Evolutionary conservation across 306 rosid species (phyloP), one percentile per base, ranked within the genome.

Genomic region (Medicago ruthenica): DNA sequence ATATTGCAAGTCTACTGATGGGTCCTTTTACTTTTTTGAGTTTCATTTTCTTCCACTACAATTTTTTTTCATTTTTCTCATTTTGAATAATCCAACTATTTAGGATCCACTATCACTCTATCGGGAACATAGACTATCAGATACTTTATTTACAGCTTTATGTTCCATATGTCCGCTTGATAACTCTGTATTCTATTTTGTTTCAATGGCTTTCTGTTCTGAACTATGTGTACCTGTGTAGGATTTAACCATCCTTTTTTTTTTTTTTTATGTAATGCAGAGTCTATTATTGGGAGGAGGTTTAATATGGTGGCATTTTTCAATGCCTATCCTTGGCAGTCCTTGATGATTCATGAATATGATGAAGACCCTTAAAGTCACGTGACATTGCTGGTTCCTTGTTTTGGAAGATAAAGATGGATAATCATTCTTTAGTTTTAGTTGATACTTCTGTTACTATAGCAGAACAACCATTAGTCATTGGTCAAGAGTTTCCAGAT

Each of bases 401-500:
- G 66, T 75, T 57, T 78, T 71, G 71, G 81, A 47, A 71, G 90
- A 82, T 74, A 80, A 64, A 92, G 67, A 92, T 92, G 97, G 97
- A 87, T 73, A 79, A 85, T 84, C 87, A 84, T 76, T 80, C 97
- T 63, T 80, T 92, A 87, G 80, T 24, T 73, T 81, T 77, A 59
- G 73, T 72, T 20, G 79, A 87, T 40, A 50, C 85, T 59, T 70
- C 88, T 70, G 85, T 81, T 81, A 67, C 67, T 58, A 40, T 89
- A 75, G 80, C 69, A 53, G 89, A 85, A 18, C 88, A 81, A 5
- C 81, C 87, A 8, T 82, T 95, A 74, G 89, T 85, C 57, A 90
- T 95, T 76, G 98, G 98, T 71, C 96, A 92, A 85, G 98, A 95
- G 84, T 95, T 95, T 88, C 91, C 96, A 16, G 97, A 95, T 85